A percentile compares a stretch with the other conserved stretches of the same genome.
These are phyloP conservation scores for Avena atlantica DNA, from an alignment of 176 grass and related monocot species.

Conservation along the genomic window DNA sequence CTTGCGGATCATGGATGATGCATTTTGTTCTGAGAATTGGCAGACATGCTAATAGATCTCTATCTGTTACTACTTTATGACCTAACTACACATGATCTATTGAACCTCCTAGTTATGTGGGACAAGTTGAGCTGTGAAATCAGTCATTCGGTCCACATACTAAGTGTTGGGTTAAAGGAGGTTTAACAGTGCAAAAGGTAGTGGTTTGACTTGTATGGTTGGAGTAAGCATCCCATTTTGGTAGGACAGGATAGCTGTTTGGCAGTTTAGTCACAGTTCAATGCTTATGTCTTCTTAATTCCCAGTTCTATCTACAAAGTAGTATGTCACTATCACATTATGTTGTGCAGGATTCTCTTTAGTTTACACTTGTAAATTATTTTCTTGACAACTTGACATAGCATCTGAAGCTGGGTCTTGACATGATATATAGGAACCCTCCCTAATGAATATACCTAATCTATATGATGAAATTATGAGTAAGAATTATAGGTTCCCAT, in stretches of 20 bases:
- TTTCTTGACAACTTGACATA: constrained; percentile 2
- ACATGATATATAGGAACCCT: neutral
- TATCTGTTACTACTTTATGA: neutral
- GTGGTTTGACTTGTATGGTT: constrained; percentile 6
- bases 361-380: constrained; percentile 9
- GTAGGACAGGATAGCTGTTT: constrained; percentile 8
- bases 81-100: constrained; percentile 1
- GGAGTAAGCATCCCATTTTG: constrained; percentile 9
- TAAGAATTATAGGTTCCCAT: neutral
- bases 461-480: constrained; percentile 11
- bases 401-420: neutral
- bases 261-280: constrained; percentile 9
- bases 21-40: neutral
- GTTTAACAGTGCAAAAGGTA: neutral
- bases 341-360: neutral
- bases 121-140: constrained; percentile 25
- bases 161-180: constrained; percentile 19
- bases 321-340: neutral
- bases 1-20: constrained; percentile 10
- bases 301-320: neutral
- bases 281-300: neutral
- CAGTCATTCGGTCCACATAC: constrained; percentile 5
- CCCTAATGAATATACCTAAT: constrained; percentile 1
- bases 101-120: constrained; percentile 1
- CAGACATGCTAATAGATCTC: neutral